Conservation (phyloP, 2,329 filamentous ascomycete genomes). For the Tolypocladium sp. region DNA sequence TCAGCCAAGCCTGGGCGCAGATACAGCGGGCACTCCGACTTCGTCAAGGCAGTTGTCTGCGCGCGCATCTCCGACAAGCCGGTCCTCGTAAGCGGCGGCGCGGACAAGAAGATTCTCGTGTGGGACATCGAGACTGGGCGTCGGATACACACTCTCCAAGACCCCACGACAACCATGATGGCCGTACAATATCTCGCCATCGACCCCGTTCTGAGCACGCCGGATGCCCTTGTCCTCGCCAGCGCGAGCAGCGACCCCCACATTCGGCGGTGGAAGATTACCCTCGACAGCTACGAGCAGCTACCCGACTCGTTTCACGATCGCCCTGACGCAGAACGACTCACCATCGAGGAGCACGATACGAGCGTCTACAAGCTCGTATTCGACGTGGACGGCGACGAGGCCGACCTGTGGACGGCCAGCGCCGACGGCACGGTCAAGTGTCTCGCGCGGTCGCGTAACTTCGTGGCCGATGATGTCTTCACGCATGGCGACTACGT, state of each 20-base stretch:
- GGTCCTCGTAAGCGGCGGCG: conserved; percentile 63
- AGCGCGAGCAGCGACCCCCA: conserved; percentile 74
- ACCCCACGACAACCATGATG: conserved; percentile 60
- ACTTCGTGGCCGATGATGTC: conserved; percentile 62
- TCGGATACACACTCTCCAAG: conserved; percentile 68
- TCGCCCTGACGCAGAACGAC: conserved; percentile 30
- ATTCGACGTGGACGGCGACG: conserved; percentile 55
- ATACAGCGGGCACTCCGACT: conserved; percentile 76
- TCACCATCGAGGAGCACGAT: conserved; percentile 68
- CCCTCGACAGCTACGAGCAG: conserved; percentile 42
- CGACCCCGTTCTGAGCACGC: conserved; percentile 53
- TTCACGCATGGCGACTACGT: conserved; percentile 86
- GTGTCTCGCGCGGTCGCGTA: conserved; percentile 59
- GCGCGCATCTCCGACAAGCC: conserved; percentile 52
- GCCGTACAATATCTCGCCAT: conserved; percentile 72
- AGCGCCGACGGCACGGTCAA: conserved; percentile 85
- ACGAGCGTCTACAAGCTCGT: conserved; percentile 78
- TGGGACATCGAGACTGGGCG: conserved; percentile 66
- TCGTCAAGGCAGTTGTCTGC: conserved; percentile 73
- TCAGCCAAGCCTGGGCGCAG: conserved; percentile 44
- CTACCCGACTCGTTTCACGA: conserved; percentile 35
- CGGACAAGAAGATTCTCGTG: conserved; percentile 72
- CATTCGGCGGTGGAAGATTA: conserved; percentile 69
- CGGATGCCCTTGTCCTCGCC: conserved; percentile 50
- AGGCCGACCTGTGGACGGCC: conserved; percentile 80